A percentile compares a stretch with the other conserved stretches of the same genome.
These are phyloP conservation scores for Actinidia polygama DNA, from an alignment of 179 eudicot genomes.

Conservation along the genomic window DNA sequence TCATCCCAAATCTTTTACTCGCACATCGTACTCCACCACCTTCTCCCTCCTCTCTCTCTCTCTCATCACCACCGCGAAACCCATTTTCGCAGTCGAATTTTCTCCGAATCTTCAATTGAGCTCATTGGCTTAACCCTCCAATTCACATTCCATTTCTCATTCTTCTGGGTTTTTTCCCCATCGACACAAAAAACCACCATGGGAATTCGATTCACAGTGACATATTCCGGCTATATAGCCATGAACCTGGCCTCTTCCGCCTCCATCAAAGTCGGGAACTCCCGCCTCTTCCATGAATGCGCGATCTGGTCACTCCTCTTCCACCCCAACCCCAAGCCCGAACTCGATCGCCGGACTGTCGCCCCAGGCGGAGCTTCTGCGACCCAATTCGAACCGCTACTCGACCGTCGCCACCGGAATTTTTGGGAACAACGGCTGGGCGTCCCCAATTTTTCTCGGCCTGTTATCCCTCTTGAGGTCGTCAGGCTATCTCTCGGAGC, in stretches of 20 bases:
- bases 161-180: neutral
- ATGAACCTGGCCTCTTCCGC: constrained; percentile 57
- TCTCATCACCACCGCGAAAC: neutral
- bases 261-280: constrained; percentile 31
- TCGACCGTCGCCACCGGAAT: constrained; percentile 37
- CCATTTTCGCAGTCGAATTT: neutral
- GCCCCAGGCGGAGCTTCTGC: constrained; percentile 3
- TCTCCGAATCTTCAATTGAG: neutral
- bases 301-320: constrained; percentile 34
- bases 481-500: constrained; percentile 19
- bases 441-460: constrained; percentile 41
- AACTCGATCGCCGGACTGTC: constrained; percentile 19
- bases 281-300: constrained; percentile 50
- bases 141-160: neutral
- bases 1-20: too few relatives aligned
- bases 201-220: constrained; percentile 72
- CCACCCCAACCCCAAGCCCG: constrained; percentile 35
- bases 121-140: constrained; percentile 17
- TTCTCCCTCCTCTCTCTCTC: neutral
- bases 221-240: constrained; percentile 62
- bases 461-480: constrained; percentile 54
- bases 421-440: constrained; percentile 28
- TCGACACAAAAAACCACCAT: constrained; percentile 29
- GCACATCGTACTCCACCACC: too few relatives aligned
- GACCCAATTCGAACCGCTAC: constrained; percentile 5